Evolutionary conservation across 176 grass and related monocot species (phyloP).

Genomic region (Aegilops speltoides): DNA sequence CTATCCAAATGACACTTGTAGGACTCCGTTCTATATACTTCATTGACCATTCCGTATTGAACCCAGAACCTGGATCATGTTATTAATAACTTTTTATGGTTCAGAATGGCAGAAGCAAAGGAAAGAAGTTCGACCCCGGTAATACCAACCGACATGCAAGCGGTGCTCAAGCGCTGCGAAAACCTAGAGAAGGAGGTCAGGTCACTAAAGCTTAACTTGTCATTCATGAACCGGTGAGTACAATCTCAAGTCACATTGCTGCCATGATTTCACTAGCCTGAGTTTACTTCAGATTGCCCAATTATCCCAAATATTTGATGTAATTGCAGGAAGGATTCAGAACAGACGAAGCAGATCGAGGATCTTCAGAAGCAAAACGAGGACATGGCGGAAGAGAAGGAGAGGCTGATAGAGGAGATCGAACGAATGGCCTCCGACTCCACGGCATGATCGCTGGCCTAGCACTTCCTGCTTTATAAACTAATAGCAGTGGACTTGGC

Average conservation of each 20-base stretch:
- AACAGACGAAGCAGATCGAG: conserved; percentile 74
- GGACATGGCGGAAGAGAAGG: conserved; percentile 55
- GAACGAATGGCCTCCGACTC: conserved; percentile 42
- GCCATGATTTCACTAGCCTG: not conserved
- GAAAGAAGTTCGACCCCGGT: conserved; percentile 58
- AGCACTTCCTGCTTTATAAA: not conserved
- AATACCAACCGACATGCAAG: conserved; percentile 67
- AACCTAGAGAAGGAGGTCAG: conserved; percentile 77
- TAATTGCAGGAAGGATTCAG: conserved; percentile 67
- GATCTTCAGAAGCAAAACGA: conserved; percentile 82
- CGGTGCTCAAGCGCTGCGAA: conserved; percentile 63
- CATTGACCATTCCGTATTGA: not conserved
- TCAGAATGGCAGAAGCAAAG: conserved; percentile 85
- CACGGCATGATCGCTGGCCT: conserved; percentile 16
- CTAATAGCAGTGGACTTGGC: conserved; percentile 11
- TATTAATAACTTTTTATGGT: not conserved
- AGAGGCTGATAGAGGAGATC: conserved; percentile 58
- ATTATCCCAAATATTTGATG: not conserved
- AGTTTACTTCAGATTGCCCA: not conserved
- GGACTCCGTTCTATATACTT: not conserved
- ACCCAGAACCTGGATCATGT: not conserved
- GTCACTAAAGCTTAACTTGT: conserved; percentile 74
- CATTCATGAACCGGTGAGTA: conserved; percentile 73
- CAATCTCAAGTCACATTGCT: not conserved
- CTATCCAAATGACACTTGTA: not conserved